Conservation (phyloP, 1,284 basidiomycete species). For the Sporisorium exsertum region DNA sequence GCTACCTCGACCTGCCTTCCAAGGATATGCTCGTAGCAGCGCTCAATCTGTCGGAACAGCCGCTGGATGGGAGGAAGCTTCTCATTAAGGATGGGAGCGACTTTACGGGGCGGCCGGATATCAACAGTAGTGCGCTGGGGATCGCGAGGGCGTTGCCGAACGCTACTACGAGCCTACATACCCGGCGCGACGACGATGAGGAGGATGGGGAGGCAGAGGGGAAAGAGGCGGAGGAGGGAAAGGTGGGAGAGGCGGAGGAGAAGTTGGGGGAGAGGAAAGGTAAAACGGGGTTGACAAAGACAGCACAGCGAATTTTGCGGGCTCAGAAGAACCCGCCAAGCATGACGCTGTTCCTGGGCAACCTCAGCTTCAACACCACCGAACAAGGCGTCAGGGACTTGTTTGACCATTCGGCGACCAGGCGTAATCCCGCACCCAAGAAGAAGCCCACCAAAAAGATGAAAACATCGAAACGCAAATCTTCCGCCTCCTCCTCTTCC, state of each 20-base stretch:
- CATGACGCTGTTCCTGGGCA: conserved; percentile 87
- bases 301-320: conserved; percentile 83
- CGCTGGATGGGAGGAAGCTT: conserved; percentile 84
- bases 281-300: conserved; percentile 75
- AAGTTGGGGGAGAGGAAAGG: conserved; percentile 30
- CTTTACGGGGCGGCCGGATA: conserved; percentile 68
- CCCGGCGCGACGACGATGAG: conserved; percentile 5
- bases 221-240: conserved; percentile 2
- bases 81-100: conserved; percentile 88
- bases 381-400: conserved; percentile 79
- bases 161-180: background rate
- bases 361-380: conserved; percentile 86
- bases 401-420: conserved; percentile 73
- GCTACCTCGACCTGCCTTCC: conserved; percentile 92
- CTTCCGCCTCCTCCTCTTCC: conserved; percentile 20
- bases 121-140: conserved; percentile 48
- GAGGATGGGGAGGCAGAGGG: background rate
- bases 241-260: background rate
- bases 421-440: conserved; percentile 34
- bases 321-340: conserved; percentile 84
- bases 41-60: conserved; percentile 82
- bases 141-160: conserved; percentile 30
- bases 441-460: conserved; percentile 19
- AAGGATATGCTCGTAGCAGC: conserved; percentile 80
- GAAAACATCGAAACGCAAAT: conserved; percentile 39